Percentiles rank a stretch among this genome's conserved stretches.
Conservation (phyloP, 2,329 filamentous ascomycete genomes). For the Sclerotinia nivalis region DNA sequence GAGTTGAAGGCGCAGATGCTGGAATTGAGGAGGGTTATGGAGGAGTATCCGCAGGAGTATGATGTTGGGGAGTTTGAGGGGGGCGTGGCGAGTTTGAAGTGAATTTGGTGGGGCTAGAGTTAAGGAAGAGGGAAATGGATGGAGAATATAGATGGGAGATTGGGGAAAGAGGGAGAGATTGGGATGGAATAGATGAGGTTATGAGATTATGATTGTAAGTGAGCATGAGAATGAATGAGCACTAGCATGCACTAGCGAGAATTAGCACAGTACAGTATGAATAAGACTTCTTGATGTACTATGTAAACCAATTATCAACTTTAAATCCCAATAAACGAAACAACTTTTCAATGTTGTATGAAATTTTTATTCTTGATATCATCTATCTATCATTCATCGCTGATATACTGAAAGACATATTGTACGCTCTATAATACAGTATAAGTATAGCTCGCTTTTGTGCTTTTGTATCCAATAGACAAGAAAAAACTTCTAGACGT, state of each 20-base stretch:
- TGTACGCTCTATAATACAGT: too few relatives aligned
- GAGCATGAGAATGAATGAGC: neutral
- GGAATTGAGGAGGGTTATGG: constrained; percentile 73
- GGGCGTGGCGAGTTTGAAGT: constrained; percentile 48
- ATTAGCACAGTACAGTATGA: neutral
- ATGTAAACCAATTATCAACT: too few relatives aligned
- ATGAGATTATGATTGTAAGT: constrained; percentile 5
- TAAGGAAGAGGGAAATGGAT: too few relatives aligned
- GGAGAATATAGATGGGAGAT: neutral
- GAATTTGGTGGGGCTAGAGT: neutral
- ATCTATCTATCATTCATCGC: too few relatives aligned
- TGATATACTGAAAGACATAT: too few relatives aligned
- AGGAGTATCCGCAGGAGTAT: constrained; percentile 90
- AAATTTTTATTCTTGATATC: too few relatives aligned
- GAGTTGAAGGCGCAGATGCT: constrained; percentile 75
- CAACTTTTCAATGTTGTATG: too few relatives aligned
- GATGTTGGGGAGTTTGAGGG: constrained; percentile 76
- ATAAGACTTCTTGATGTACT: neutral
- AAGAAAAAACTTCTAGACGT: too few relatives aligned
- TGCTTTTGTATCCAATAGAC: too few relatives aligned
- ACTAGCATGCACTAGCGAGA: neutral
- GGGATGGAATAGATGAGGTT: neutral
- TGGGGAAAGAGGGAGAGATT: neutral
- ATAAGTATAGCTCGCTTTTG: too few relatives aligned
- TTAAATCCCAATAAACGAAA: too few relatives aligned